Base-by-base conservation (phyloP, 2,329 filamentous ascomycete genomes). In the Geosmithia morbida region DNA sequence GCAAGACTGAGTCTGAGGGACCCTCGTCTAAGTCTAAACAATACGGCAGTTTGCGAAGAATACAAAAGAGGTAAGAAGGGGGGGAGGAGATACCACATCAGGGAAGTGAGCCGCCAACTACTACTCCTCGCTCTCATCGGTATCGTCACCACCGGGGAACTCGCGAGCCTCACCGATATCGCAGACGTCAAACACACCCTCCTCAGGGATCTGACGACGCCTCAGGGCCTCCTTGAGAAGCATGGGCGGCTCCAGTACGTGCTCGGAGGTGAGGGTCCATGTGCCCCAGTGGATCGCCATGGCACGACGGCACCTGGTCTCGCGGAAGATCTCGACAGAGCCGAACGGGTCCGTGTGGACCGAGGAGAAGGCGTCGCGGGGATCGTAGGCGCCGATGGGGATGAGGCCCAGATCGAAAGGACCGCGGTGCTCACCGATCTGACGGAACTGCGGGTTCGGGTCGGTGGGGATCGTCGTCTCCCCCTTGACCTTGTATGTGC, bases 281-380 rank as follows among this genome's bases (percentile, higher is more conserved):
- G 85, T 82, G 2, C 88, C 89, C 88, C 89, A 96, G 60, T 96
- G 90, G 55, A 96, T 95, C 2, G 79, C 89, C 67, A 96, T 72
- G 19, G 88, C 89, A 17, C 67, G 70, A 56, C 76, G 71, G 67
- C 89, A 96, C 54, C 74, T 75, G 1, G 87, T 94, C 56, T 96
- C 89, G 7, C 71, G 63, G 63, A 95, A 95, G 55, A 97, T 95
- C 56, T 92, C 87, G 39, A 95, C 88, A 0, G 83, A 77, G 60
- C 97, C 90, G 54, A 79, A 81, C 0, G 90, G 90, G 60, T 94
- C 85, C 7, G 85, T 83, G 61, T 97, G 90, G 74, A 94, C 81
- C 18, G 79, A 69, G 44, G 81, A 87, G 70, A 92, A 89, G 51
- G 92, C 61, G 48, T 62, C 64, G 20, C 85, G 72, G 0, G 85